phyloP scores from a whole-genome alignment of 345 rosid species.

The Eucalyptus victrix region DNA sequence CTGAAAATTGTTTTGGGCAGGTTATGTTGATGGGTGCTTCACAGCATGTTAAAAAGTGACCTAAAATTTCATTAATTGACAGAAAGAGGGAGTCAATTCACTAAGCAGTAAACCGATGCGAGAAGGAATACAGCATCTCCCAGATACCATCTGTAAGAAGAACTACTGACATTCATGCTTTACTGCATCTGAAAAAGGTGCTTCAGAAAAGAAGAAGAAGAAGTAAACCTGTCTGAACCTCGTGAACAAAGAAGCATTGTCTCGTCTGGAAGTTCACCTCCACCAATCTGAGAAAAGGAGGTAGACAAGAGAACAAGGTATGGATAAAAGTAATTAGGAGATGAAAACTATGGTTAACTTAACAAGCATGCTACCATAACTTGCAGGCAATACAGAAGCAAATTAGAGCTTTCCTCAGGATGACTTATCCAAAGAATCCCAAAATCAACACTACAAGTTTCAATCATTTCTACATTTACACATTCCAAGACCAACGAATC shows the following conservation, averaged over 20 bases:
- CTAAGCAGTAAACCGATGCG: not conserved
- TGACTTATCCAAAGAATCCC: not conserved
- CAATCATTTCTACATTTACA: not conserved
- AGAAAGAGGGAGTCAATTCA: not conserved
- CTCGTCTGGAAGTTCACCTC: conserved; percentile 85
- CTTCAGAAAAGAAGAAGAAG: not conserved
- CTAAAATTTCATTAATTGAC: not conserved
- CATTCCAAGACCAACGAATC: not conserved
- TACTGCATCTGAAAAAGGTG: not conserved
- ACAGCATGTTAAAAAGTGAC: not conserved
- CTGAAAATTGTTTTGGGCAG: not conserved
- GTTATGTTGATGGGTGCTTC: not conserved
- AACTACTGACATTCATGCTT: not conserved
- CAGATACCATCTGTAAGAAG: not conserved
- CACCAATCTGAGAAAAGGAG: conserved; percentile 60
- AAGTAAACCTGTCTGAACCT: conserved; percentile 88
- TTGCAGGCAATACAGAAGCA: not conserved
- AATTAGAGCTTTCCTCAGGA: not conserved
- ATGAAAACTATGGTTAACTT: not conserved
- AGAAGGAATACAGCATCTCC: not conserved
- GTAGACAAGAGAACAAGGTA: conserved; percentile 1
- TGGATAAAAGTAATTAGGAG: not conserved
- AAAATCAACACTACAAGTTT: not conserved
- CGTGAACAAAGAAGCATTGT: conserved; percentile 75
- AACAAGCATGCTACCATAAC: not conserved